These are phyloP conservation scores for Vitis hybrid DNA, from an alignment of 177 flowering plant genomes.

Conservation along the genomic window DNA sequence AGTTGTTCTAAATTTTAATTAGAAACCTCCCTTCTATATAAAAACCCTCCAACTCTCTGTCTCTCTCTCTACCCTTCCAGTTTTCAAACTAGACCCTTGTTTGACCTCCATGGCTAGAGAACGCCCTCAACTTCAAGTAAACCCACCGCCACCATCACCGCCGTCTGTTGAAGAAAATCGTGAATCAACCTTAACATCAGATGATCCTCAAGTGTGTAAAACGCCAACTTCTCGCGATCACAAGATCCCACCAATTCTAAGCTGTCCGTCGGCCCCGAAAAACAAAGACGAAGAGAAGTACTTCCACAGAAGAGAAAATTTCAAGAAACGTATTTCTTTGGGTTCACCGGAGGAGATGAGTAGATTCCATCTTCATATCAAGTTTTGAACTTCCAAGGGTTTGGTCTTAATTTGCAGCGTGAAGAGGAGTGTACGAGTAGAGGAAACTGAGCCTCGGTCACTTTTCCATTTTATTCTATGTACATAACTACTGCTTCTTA, in stretches of 20 bases:
- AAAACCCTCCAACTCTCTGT: background rate
- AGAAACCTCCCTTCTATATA: no score
- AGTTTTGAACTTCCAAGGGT: background rate
- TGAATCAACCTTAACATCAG: no score
- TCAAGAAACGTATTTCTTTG: conserved; percentile 24
- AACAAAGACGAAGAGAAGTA: no score
- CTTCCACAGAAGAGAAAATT: conserved; percentile 20
- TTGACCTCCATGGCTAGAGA: conserved; percentile 7
- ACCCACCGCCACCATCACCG: background rate
- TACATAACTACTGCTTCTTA: no score
- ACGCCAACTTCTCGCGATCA: no score
- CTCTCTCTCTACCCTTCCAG: background rate
- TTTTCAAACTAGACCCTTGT: background rate
- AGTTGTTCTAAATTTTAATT: no score
- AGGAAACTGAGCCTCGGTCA: background rate
- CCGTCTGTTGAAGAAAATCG: no score
- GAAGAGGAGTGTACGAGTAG: conserved; percentile 22
- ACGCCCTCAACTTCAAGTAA: background rate
- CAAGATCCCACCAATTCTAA: no score
- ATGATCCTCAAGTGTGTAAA: no score
- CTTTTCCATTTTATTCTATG: no score
- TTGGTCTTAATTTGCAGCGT: background rate
- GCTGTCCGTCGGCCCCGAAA: no score
- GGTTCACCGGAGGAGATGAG: conserved; percentile 22
- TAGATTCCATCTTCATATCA: conserved; percentile 27